Percentiles rank a stretch among this genome's conserved stretches.
These are phyloP conservation scores for Paramecium biaurelia DNA, from an alignment of 73 alveolate species.

Conservation along the genomic window DNA sequence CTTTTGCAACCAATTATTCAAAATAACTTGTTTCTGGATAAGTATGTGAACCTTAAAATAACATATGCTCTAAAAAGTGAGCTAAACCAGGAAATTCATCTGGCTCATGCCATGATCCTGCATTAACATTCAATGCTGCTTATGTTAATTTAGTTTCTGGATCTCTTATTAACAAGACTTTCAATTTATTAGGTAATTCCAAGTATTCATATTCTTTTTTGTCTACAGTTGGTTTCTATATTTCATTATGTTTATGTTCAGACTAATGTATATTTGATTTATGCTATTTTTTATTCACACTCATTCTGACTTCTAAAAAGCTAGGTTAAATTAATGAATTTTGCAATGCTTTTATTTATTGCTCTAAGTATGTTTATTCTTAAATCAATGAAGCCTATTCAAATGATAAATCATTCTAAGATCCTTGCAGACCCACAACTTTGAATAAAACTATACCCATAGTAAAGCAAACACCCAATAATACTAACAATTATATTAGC, in stretches of 20 bases:
- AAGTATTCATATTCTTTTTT: conserved; percentile 21
- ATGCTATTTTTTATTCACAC: background rate
- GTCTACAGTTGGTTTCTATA: conserved; percentile 22
- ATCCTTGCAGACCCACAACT: background rate
- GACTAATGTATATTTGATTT: background rate
- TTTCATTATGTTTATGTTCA: background rate
- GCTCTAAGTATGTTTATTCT: background rate
- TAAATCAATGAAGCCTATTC: background rate
- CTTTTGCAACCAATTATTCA: conserved; percentile 18
- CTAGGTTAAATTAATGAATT: background rate
- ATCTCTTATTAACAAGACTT: conserved; percentile 68
- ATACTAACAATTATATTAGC: background rate
- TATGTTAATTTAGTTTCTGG: conserved; percentile 69
- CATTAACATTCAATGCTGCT: conserved; percentile 75
- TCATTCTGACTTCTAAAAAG: background rate
- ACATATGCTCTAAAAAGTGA: conserved; percentile 74
- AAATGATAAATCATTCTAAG: background rate
- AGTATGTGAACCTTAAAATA: conserved; percentile 59
- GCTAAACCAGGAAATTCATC: conserved; percentile 76
- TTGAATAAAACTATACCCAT: background rate
- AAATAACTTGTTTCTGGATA: conserved; percentile 51
- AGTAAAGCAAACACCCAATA: background rate
- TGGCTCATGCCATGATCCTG: conserved; percentile 71
- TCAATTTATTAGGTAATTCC: conserved; percentile 57
- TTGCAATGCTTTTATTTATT: background rate